Percentiles rank a stretch among this genome's conserved stretches.
Evolutionary conservation across 2,329 filamentous ascomycete genomes (phyloP).

Genomic region (Pestalotiopsis sp.): DNA sequence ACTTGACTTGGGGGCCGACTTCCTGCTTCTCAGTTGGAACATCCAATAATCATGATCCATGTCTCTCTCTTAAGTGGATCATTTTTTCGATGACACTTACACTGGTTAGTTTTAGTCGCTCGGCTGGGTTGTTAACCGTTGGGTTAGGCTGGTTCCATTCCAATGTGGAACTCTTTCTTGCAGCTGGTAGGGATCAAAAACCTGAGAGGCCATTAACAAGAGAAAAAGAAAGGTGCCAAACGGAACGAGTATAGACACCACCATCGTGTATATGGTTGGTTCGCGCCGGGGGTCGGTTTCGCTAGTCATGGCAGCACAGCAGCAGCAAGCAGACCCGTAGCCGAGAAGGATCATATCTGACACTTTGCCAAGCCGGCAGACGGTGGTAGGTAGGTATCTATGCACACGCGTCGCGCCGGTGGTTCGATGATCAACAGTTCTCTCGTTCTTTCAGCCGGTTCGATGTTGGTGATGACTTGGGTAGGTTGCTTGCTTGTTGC

Average conservation of each 20-base stretch:
- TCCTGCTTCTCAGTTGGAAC: background rate
- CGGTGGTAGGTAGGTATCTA: background rate
- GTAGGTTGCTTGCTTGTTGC: background rate
- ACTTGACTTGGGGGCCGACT: background rate
- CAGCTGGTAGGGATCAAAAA: background rate
- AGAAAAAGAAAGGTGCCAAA: background rate
- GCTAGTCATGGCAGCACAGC: background rate
- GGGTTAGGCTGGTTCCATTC: background rate
- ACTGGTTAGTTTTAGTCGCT: background rate
- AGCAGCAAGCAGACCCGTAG: background rate
- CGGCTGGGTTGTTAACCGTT: background rate
- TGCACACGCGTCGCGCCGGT: background rate
- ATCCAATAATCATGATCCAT: background rate
- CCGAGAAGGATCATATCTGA: background rate
- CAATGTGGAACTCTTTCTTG: background rate
- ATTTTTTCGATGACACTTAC: background rate
- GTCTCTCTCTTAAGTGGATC: background rate
- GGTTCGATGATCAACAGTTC: background rate
- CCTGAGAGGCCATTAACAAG: background rate
- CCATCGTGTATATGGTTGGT: background rate
- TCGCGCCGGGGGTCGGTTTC: background rate
- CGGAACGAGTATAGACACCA: too few relatives aligned
- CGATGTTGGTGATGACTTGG: background rate
- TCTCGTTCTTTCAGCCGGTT: background rate
- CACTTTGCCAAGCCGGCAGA: background rate